These are phyloP conservation scores for Capronia americana DNA, from an alignment of 2,329 filamentous ascomycete genomes.

Conservation along the genomic window DNA sequence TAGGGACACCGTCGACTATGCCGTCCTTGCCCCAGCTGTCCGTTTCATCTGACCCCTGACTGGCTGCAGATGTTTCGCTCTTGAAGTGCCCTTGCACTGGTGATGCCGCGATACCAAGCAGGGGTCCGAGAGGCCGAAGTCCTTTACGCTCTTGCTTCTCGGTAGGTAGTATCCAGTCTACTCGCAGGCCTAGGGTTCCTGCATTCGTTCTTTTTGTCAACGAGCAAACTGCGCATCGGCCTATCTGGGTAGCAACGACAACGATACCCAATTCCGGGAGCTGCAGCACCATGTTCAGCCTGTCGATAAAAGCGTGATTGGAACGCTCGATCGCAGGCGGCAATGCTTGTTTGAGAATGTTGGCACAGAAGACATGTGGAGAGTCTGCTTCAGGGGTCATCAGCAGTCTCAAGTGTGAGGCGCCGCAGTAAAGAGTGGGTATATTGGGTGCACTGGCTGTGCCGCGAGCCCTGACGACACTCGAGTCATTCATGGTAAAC, in stretches of 20 bases:
- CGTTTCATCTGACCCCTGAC: conserved; percentile 33
- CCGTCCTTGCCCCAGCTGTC: conserved; percentile 33
- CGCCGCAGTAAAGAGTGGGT: conserved; percentile 37
- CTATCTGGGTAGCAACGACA: conserved; percentile 63
- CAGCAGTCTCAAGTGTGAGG: conserved; percentile 37
- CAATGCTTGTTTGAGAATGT: conserved; percentile 37
- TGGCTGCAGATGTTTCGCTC: conserved; percentile 20
- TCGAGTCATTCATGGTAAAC: conserved; percentile 2
- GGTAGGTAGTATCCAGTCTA: conserved; percentile 64
- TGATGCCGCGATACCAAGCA: conserved; percentile 63
- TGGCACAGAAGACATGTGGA: conserved; percentile 39
- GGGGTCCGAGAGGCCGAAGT: conserved; percentile 49
- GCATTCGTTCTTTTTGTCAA: conserved; percentile 52
- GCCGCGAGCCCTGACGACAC: not conserved
- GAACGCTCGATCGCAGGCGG: conserved; percentile 27
- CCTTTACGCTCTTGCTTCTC: conserved; percentile 55
- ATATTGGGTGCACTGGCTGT: conserved; percentile 29
- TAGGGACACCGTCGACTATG: conserved; percentile 35
- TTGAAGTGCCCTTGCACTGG: conserved; percentile 58
- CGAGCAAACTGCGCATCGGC: conserved; percentile 61
- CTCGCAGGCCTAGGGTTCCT: conserved; percentile 55
- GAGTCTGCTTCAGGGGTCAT: conserved; percentile 32
- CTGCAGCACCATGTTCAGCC: conserved; percentile 64
- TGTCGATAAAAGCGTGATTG: conserved; percentile 39
- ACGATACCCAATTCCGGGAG: conserved; percentile 66